Evolutionary conservation across 352 stramenopile genomes (phyloP).

Genomic region (Phytopythium vexans): DNA sequence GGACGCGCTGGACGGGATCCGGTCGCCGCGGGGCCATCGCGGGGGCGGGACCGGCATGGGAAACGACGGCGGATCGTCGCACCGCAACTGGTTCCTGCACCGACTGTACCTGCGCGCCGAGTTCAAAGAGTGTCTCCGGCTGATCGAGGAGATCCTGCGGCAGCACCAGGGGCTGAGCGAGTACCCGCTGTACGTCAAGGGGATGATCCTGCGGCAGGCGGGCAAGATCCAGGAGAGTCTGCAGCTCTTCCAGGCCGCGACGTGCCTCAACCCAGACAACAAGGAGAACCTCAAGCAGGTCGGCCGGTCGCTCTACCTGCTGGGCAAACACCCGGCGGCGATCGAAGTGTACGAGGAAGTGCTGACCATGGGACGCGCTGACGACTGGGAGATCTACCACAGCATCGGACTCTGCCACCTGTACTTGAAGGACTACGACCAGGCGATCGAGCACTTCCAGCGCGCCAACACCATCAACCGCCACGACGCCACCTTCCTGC

Average conservation of each 20-base stretch:
- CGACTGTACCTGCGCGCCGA: conserved; percentile 82
- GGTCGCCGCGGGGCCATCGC: conserved; percentile 47
- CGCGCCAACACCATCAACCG: conserved; percentile 90
- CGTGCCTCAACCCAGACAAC: conserved; percentile 90
- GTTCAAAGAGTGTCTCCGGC: conserved; percentile 83
- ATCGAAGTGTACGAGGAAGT: conserved; percentile 92
- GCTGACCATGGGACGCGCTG: conserved; percentile 62
- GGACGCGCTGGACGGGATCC: conserved; percentile 44
- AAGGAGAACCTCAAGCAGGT: conserved; percentile 92
- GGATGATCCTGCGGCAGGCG: conserved; percentile 85
- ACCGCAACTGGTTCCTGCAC: conserved; percentile 85
- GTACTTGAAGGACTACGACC: conserved; percentile 90
- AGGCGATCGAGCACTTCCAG: conserved; percentile 87
- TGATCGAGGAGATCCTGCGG: conserved; percentile 89
- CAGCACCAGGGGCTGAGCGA: conserved; percentile 85
- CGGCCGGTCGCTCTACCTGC: conserved; percentile 66
- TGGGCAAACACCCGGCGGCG: conserved; percentile 89
- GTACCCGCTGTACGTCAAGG: conserved; percentile 92
- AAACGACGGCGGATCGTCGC: conserved; percentile 38
- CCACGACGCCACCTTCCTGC: conserved; percentile 91
- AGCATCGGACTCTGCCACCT: conserved; percentile 91
- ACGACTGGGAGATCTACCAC: conserved; percentile 94
- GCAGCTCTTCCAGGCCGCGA: conserved; percentile 90
- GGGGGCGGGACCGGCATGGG: conserved; percentile 9
- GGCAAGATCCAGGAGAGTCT: conserved; percentile 89